Base-by-base conservation (phyloP, 768 basidiomycete species). In the Mycena indigotica region DNA sequence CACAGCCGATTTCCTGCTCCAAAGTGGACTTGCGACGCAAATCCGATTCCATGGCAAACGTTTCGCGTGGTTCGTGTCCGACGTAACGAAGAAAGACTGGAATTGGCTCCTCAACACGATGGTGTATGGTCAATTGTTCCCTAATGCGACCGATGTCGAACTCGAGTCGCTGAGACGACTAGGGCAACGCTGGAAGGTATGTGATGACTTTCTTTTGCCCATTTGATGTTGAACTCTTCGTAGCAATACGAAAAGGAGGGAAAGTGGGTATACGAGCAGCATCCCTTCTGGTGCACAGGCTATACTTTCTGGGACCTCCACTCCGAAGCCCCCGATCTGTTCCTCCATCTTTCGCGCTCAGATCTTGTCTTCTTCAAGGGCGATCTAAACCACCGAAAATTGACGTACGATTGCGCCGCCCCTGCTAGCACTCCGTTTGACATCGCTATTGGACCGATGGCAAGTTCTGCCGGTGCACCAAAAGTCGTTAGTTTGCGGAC, bases 321-420 rank as follows among this genome's bases (percentile, higher is more conserved):
- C 61, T 78, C 79, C 58, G 91, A 94, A 71, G 91, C 91, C 0
- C 93, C 92, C 2, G 93, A 93, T 79, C 75, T 97, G 50, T 98
- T 96, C 82, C 82, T 96, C 52, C 88, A 96, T 70, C 86, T 98
- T 35, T 89, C 91, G 55, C 86, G 86, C 29, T 92, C 91, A 28
- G 91, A 97, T 68, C 84, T 98, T 44, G 95, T 97, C 66, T 80
- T 84, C 69, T 97, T 97, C 84, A 98, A 98, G 75, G 95, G 95
- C 13, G 93, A 95, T 68, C 76, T 96, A 21, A 96, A 96, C 73
- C 93, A 95, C 73, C 88, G 94, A 69, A 94, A 95, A 74, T 72
- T 91, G 63, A 91, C 89, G 1, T 93, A 92, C 60, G 91, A 93
- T 65, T 93, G 91, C 65, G 89, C 89, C 28, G 90, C 90, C 1